Evolutionary conservation across 495 filamentous ascomycete species (phyloP), one percentile per base, ranked within the genome.

Genomic region (Mycothermus thermophilus): DNA sequence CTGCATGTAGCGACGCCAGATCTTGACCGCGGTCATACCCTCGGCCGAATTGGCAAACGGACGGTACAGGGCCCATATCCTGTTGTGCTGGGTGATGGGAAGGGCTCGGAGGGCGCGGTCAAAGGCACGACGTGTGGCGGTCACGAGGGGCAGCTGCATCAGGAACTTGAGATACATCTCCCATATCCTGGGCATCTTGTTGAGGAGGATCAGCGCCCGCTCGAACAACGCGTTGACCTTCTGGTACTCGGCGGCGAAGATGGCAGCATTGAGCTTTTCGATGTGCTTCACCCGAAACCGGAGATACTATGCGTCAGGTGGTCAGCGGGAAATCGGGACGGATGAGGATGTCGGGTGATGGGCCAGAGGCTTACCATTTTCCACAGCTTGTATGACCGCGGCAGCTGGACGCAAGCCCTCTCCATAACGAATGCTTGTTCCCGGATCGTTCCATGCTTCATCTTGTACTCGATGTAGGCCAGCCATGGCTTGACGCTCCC

Each of bases 151-250:
- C 50, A 96, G 92, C 45, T 83, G 74, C 48, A 88, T 72, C 43
- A 96, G 62, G 52, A 96, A 96, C 24, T 74, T 72, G 27, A 99
- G 75, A 53, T 94, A 99, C 80, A 95, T 85, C 59, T 93, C 85
- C 92, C 92, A 99, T 50, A 96, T 90, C 40, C 75, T 71, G 30
- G 92, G 92, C 92, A 99, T 99, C 60, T 99, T 99, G 64, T 96
- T 95, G 44, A 99, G 72, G 7, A 99, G 69, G 41, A 96, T 81
- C 23, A 99, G 63, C 8, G 92, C 87, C 44, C 84, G 75, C 59
- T 99, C 92, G 48, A 94, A 99, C 19, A 95, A 74, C 30, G 85
- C 72, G 54, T 99, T 96, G 51, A 99, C 87, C 55, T 95, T 95
- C 44, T 72, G 68, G 55, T 79, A 96, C 49, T 96, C 87, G 34